Evolutionary conservation across 352 stramenopile species (phyloP).

Genomic region (Phytophthora pluvialis): DNA sequence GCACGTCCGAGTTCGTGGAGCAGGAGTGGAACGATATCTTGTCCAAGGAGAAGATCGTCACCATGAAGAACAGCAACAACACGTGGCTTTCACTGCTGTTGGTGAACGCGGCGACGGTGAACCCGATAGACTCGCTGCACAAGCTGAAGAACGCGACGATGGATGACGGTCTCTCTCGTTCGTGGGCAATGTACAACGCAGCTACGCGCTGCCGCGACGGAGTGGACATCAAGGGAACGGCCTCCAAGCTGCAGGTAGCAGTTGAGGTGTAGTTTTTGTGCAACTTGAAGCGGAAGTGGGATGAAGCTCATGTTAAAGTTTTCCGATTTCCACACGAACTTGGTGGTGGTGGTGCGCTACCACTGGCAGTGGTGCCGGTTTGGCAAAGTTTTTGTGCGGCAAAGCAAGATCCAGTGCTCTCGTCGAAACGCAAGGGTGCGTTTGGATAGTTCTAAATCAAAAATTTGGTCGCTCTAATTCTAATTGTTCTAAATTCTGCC

Average conservation of each 20-base stretch:
- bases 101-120: slow-evolving; percentile 68
- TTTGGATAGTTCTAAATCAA: slow-evolving; percentile 1
- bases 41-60: slow-evolving; percentile 64
- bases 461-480: neutral
- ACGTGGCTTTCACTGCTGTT: slow-evolving; percentile 74
- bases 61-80: slow-evolving; percentile 44
- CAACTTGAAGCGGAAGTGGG: slow-evolving; percentile 3
- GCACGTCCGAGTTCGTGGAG: slow-evolving; percentile 61
- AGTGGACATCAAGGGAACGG: slow-evolving; percentile 6
- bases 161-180: slow-evolving; percentile 67
- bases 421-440: slow-evolving; percentile 8
- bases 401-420: slow-evolving; percentile 12
- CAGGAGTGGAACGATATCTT: slow-evolving; percentile 80
- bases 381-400: too few relatives aligned
- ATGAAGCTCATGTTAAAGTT: slow-evolving; percentile 15
- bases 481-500: neutral
- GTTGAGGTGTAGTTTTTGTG: slow-evolving; percentile 16
- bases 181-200: slow-evolving; percentile 74
- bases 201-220: slow-evolving; percentile 41
- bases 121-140: slow-evolving; percentile 53
- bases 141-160: slow-evolving; percentile 56
- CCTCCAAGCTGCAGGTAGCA: slow-evolving; percentile 11
- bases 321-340: neutral
- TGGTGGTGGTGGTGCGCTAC: too few relatives aligned
- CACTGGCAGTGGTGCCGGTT: too few relatives aligned